phyloP scores from a whole-genome alignment of 768 basidiomycete genomes.

The Astraeus odoratus region DNA sequence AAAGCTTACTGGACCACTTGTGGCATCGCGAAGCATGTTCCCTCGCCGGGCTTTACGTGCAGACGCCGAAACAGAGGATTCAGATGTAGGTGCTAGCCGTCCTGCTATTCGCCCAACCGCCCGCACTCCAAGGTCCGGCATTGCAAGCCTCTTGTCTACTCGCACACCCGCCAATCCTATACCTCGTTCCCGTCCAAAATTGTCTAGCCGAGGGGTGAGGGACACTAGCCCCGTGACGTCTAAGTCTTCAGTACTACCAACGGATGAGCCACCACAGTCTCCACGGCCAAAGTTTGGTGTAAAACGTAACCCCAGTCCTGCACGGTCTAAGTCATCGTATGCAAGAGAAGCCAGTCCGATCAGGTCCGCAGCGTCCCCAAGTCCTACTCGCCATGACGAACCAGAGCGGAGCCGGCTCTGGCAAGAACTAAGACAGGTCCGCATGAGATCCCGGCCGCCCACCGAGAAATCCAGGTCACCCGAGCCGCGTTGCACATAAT shows the following conservation, averaged over 20 bases:
- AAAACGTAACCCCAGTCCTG: conserved; percentile 35
- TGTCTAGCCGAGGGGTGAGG: conserved; percentile 18
- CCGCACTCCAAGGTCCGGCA: conserved; percentile 25
- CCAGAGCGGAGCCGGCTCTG: conserved; percentile 42
- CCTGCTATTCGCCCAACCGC: conserved; percentile 21
- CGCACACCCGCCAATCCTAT: conserved; percentile 22
- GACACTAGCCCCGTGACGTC: conserved; percentile 29
- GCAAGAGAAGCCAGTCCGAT: conserved; percentile 22
- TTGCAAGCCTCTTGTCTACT: conserved; percentile 33
- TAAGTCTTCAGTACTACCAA: conserved; percentile 14
- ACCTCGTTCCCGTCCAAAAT: conserved; percentile 20
- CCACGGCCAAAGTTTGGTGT: conserved; percentile 30
- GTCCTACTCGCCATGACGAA: conserved; percentile 29
- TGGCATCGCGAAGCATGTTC: conserved; percentile 24
- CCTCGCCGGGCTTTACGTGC: conserved; percentile 20
- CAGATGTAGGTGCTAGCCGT: conserved; percentile 21
- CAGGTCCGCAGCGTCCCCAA: conserved; percentile 22
- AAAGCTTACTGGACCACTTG: conserved; percentile 22
- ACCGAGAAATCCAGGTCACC: conserved; percentile 36
- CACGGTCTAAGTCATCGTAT: conserved; percentile 26
- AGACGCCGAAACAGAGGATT: conserved; percentile 28
- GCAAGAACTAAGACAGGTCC: conserved; percentile 48
- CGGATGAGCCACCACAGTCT: conserved; percentile 19
- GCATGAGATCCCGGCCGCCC: conserved; percentile 38
- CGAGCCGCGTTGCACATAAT: conserved; percentile 28